Evolutionary conservation across 208 protist species (phyloP).

Genomic region (Porcisia hertigi): DNA sequence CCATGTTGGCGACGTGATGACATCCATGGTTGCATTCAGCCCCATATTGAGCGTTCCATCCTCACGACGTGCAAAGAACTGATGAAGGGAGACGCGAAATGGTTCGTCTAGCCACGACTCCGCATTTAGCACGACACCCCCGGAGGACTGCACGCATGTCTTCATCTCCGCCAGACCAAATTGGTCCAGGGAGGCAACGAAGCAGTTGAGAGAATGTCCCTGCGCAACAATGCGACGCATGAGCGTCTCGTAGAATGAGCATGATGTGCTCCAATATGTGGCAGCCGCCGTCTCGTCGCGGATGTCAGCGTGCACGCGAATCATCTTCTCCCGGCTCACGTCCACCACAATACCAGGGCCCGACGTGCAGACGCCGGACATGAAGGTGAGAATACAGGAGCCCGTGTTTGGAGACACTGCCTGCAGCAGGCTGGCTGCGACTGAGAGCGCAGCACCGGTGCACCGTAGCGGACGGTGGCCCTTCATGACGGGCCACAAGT

Average conservation of each 20-base stretch:
- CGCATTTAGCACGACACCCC: conserved; percentile 95
- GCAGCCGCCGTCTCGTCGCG: conserved; percentile 80
- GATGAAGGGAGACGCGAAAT: conserved; percentile 94
- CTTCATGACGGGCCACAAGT: conserved; percentile 95
- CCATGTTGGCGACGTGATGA: conserved; percentile 94
- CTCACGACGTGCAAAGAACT: conserved; percentile 83
- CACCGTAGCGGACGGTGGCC: conserved; percentile 93
- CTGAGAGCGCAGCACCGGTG: conserved; percentile 96
- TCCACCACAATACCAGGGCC: conserved; percentile 95
- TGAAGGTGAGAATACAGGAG: conserved; percentile 95
- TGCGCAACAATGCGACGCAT: conserved; percentile 92
- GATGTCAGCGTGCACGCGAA: conserved; percentile 97
- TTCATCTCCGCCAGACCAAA: conserved; percentile 97
- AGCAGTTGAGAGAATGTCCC: conserved; percentile 97
- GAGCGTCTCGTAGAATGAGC: conserved; percentile 94
- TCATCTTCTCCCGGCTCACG: conserved; percentile 92
- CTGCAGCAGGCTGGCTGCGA: conserved; percentile 95
- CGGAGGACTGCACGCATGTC: conserved; percentile 89
- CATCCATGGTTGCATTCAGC: conserved; percentile 96
- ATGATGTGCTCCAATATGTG: conserved; percentile 74
- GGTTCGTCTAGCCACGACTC: conserved; percentile 97
- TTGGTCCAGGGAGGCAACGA: conserved; percentile 97
- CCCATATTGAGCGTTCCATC: conserved; percentile 88
- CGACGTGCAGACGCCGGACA: conserved; percentile 95
- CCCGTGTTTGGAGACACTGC: conserved; percentile 87